phyloP scores from a whole-genome alignment of 2,329 filamentous ascomycete genomes.

The Xylariaceae sp. region DNA sequence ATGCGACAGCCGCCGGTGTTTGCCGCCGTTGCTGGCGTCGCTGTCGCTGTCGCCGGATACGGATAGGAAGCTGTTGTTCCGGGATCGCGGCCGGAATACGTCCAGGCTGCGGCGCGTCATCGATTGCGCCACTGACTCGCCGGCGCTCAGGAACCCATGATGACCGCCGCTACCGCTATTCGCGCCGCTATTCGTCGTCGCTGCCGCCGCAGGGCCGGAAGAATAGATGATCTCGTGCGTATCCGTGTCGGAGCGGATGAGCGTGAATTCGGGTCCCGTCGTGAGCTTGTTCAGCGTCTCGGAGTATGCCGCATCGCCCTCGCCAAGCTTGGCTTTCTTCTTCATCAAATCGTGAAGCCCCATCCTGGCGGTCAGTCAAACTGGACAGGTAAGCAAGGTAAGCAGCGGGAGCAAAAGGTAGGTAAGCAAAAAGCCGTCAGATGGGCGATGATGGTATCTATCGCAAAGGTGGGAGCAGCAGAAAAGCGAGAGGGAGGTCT shows the following conservation, averaged over 20 bases:
- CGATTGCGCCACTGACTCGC: conserved; percentile 33
- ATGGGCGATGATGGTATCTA: no score
- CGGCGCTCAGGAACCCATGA: conserved; percentile 31
- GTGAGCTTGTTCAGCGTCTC: conserved; percentile 35
- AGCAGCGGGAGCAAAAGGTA: background rate
- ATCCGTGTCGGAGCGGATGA: conserved; percentile 78
- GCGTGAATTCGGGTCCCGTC: conserved; percentile 64
- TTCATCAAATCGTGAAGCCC: conserved; percentile 49
- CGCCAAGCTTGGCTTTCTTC: conserved; percentile 46
- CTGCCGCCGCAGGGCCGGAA: conserved; percentile 39
- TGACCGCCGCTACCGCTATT: background rate
- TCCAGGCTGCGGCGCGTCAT: conserved; percentile 30
- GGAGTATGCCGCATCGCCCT: conserved; percentile 33
- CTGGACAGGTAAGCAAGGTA: background rate
- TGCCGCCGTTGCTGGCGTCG: conserved; percentile 25
- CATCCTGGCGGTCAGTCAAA: conserved; percentile 34
- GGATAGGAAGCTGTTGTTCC: conserved; percentile 45
- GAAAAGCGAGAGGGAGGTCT: background rate
- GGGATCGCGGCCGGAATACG: conserved; percentile 34
- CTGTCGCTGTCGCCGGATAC: conserved; percentile 30
- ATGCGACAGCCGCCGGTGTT: conserved; percentile 54
- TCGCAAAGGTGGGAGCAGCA: background rate
- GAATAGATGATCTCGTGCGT: conserved; percentile 74
- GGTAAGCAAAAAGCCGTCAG: no score
- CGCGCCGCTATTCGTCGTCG: no score